A percentile compares a stretch with the other conserved stretches of the same genome.
phyloP scores from a whole-genome alignment of 805 yeast species.

The Saccharomycopsis fermentans region DNA sequence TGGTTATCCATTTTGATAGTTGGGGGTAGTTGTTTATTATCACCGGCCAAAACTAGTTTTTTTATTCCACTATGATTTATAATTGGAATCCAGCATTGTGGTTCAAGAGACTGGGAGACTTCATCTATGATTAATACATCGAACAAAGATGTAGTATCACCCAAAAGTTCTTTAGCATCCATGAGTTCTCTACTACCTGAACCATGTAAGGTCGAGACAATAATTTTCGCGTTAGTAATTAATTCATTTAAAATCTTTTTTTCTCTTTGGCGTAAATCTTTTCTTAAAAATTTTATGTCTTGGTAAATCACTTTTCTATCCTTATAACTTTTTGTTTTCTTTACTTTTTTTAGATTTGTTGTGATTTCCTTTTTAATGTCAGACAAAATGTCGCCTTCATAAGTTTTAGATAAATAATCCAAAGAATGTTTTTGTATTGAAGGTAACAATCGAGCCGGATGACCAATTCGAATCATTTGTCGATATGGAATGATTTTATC shows the following conservation, averaged over 20 bases:
- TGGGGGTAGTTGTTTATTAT: constrained; percentile 86
- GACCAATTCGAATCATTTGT: constrained; percentile 74
- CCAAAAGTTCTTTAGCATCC: constrained; percentile 14
- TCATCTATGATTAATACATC: constrained; percentile 87
- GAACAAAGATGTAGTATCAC: constrained; percentile 33
- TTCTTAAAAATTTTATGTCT: constrained; percentile 57
- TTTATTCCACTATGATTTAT: constrained; percentile 49
- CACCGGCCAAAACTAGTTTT: constrained; percentile 80
- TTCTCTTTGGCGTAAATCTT: constrained; percentile 62
- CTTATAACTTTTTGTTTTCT: constrained; percentile 49
- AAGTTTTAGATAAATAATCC: constrained; percentile 55
- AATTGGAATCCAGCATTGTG: constrained; percentile 94
- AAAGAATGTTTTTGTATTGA: constrained; percentile 60
- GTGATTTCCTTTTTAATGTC: constrained; percentile 70
- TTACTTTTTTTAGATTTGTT: constrained; percentile 41
- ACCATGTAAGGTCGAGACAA: constrained; percentile 81
- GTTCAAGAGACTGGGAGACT: constrained; percentile 88
- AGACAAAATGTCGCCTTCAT: constrained; percentile 45
- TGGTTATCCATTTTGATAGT: constrained; percentile 55
- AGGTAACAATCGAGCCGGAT: constrained; percentile 76
- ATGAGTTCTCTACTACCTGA: constrained; percentile 60
- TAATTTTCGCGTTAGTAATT: constrained; percentile 51
- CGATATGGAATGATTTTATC: constrained; percentile 33
- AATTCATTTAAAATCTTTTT: constrained; percentile 49
- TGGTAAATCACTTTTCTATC: constrained; percentile 61